phyloP scores from a whole-genome alignment of 306 rosid genomes.

The Spatholobus suberectus region DNA sequence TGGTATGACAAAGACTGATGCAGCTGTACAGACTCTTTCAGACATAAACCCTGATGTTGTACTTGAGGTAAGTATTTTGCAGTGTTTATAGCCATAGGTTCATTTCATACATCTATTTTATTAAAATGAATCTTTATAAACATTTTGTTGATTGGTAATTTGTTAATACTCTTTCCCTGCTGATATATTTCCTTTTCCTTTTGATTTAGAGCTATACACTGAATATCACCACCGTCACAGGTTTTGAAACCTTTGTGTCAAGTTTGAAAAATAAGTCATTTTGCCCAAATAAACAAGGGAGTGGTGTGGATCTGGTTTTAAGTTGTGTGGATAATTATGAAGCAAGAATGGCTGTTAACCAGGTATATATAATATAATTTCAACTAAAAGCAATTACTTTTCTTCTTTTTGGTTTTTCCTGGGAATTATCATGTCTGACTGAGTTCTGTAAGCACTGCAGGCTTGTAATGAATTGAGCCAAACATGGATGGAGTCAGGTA shows the following conservation, averaged over 20 bases:
- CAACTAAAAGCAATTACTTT: neutral
- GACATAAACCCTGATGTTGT: constrained; percentile 97
- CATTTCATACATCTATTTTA: neutral
- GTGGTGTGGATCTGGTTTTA: constrained; percentile 90
- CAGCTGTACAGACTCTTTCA: constrained; percentile 91
- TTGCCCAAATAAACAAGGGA: constrained; percentile 68
- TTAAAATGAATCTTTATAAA: constrained; percentile 3
- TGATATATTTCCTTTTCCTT: constrained; percentile 45
- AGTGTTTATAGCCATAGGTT: constrained; percentile 13
- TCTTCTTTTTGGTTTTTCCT: neutral
- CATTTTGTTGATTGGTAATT: neutral
- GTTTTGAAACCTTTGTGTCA: constrained; percentile 84
- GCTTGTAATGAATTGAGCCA: constrained; percentile 96
- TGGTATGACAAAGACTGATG: constrained; percentile 98
- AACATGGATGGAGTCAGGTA: constrained; percentile 99
- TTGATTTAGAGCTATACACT: constrained; percentile 78
- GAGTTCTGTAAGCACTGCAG: constrained; percentile 53
- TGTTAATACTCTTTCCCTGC: constrained; percentile 4
- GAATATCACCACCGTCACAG: constrained; percentile 92
- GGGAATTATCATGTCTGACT: constrained; percentile 15
- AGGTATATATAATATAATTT: constrained; percentile 56
- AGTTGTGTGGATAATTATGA: constrained; percentile 99
- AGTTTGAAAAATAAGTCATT: constrained; percentile 86
- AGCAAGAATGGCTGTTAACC: constrained; percentile 99
- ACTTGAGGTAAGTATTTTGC: constrained; percentile 68